Percentiles rank a stretch among this genome's conserved stretches.
Evolutionary conservation across 768 basidiomycete genomes (phyloP).

Genomic region (Lactifluus hygrophoroides): DNA sequence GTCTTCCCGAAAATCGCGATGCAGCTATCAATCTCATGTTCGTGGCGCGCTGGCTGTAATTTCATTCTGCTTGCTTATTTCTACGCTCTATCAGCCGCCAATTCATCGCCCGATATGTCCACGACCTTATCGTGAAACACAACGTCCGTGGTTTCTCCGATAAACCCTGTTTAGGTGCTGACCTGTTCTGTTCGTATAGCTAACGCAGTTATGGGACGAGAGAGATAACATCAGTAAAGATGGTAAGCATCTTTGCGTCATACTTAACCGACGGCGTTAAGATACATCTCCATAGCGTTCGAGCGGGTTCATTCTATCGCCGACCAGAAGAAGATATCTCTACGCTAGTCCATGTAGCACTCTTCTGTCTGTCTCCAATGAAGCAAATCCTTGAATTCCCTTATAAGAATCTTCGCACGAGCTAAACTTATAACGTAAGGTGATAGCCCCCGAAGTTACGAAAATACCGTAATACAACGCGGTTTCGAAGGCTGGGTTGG

Average conservation of each 20-base stretch:
- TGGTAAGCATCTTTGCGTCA: neutral
- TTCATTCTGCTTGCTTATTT: slow-evolving; percentile 11
- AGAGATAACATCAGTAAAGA: slow-evolving; percentile 15
- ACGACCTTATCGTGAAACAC: slow-evolving; percentile 18
- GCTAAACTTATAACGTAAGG: neutral
- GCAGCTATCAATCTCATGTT: slow-evolving; percentile 15
- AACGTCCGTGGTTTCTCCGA: slow-evolving; percentile 11
- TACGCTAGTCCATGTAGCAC: slow-evolving; percentile 1
- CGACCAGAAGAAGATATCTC: slow-evolving; percentile 11
- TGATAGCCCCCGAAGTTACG: neutral
- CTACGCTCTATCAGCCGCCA: slow-evolving; percentile 13
- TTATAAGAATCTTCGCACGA: neutral
- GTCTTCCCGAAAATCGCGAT: slow-evolving; percentile 15
- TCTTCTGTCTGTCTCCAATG: neutral
- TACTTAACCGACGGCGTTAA: neutral
- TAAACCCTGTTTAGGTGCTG: neutral
- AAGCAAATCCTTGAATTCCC: neutral
- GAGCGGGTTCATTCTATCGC: slow-evolving; percentile 14
- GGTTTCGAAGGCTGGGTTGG: neutral
- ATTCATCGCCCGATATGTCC: slow-evolving; percentile 16
- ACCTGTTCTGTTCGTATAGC: neutral
- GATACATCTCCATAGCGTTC: slow-evolving; percentile 1
- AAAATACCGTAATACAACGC: neutral
- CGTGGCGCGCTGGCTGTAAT: neutral
- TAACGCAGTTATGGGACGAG: slow-evolving; percentile 15